Evolutionary conservation across 495 filamentous ascomycete genomes (phyloP).

Genomic region (Penicillium subrubescens): DNA sequence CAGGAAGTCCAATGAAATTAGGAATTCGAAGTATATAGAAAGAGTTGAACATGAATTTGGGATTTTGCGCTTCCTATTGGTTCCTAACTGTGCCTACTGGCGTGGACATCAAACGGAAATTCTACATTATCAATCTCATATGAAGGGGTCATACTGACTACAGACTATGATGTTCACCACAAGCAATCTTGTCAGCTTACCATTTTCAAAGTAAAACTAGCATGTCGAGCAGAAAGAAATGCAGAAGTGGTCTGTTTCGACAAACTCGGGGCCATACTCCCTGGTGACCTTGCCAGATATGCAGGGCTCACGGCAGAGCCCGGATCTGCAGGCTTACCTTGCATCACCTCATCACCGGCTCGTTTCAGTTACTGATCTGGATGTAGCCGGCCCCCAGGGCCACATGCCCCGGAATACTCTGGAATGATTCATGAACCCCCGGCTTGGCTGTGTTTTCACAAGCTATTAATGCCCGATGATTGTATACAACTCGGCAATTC

Average conservation of each 20-base stretch:
- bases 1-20: slow-evolving; percentile 9
- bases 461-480: background rate
- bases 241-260: background rate
- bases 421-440: background rate
- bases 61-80: background rate
- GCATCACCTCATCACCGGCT: background rate
- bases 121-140: background rate
- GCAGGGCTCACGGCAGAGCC: background rate
- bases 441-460: background rate
- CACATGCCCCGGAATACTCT: background rate
- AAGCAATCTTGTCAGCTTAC: too few relatives aligned
- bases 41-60: background rate
- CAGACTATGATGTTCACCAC: background rate
- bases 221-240: background rate
- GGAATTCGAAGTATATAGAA: background rate
- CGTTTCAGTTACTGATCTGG: background rate
- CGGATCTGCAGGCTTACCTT: background rate
- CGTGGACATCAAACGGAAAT: background rate
- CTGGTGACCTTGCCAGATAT: background rate
- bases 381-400: background rate
- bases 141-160: background rate
- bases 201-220: background rate
- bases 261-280: background rate
- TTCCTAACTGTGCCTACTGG: background rate
- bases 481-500: background rate